Evolutionary conservation across 2,329 filamentous ascomycete genomes (phyloP).

Genomic region (Bretziella fagacearum): DNA sequence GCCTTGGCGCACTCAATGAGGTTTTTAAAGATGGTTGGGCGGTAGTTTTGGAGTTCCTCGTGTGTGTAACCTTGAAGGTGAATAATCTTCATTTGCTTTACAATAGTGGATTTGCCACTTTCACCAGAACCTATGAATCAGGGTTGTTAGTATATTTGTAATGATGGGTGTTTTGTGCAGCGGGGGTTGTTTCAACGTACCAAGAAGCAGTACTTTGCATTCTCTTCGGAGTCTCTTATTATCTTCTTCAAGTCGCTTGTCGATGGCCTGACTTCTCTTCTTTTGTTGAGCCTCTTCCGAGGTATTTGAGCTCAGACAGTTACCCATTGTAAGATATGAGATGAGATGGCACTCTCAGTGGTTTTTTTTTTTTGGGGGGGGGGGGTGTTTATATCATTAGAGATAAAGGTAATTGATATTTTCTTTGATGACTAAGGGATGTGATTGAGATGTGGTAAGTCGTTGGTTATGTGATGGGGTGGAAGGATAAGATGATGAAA

Average conservation of each 20-base stretch:
- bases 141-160: neutral
- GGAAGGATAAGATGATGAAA: too few species aligned
- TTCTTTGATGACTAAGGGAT: too few species aligned
- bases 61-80: conserved; percentile 94
- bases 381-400: too few species aligned
- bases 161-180: conserved; percentile 5
- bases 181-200: conserved; percentile 34
- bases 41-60: conserved; percentile 85
- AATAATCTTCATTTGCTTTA: conserved; percentile 99
- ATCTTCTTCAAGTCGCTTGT: conserved; percentile 85
- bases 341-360: neutral
- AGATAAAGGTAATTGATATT: too few species aligned
- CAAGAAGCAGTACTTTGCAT: conserved; percentile 95
- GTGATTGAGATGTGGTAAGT: too few species aligned
- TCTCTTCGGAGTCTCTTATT: conserved; percentile 81
- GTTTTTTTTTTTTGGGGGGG: too few species aligned
- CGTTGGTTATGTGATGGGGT: too few species aligned
- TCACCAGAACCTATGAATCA: conserved; percentile 66
- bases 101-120: conserved; percentile 97
- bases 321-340: conserved; percentile 50
- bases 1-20: conserved; percentile 92
- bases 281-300: conserved; percentile 73
- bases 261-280: conserved; percentile 92
- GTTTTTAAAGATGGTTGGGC: conserved; percentile 96
- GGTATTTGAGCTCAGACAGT: conserved; percentile 76